Evolutionary conservation across 257 asterid genomes (phyloP).

Genomic region (Leptodermis oblonga): DNA sequence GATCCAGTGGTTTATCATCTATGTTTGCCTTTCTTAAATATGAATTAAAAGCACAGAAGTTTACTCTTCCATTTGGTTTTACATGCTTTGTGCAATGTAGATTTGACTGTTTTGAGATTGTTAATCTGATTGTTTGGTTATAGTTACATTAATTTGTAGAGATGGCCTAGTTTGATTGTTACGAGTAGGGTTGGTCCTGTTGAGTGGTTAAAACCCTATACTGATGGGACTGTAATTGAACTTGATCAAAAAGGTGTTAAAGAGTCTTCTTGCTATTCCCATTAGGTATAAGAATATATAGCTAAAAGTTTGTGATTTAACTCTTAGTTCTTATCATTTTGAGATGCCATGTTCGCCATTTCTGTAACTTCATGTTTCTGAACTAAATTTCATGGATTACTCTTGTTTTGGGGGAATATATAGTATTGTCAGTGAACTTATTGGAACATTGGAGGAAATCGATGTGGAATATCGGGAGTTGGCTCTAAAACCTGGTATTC

Average conservation of each 20-base stretch:
- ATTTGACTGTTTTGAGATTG: background rate
- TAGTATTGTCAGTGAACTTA: slow-evolving; percentile 98
- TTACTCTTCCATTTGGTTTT: background rate
- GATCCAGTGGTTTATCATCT: background rate
- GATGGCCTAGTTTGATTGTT: slow-evolving; percentile 28
- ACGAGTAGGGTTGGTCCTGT: slow-evolving; percentile 99
- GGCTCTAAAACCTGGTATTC: slow-evolving; percentile 88
- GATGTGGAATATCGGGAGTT: slow-evolving; percentile 98
- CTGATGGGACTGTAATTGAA: slow-evolving; percentile 87
- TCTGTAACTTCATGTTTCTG: too few species aligned
- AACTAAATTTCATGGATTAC: slow-evolving; percentile 6
- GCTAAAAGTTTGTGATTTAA: background rate
- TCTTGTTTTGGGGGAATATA: slow-evolving; percentile 14
- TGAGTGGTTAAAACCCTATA: slow-evolving; percentile 97
- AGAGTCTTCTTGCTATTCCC: slow-evolving; percentile 96
- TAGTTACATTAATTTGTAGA: slow-evolving; percentile 4
- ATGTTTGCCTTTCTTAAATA: background rate
- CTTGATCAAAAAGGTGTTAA: slow-evolving; percentile 91
- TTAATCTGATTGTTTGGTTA: background rate
- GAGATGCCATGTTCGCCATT: background rate
- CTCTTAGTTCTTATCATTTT: background rate
- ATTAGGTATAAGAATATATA: slow-evolving; percentile 53
- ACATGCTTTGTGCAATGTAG: background rate
- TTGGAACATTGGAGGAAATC: slow-evolving; percentile 96
- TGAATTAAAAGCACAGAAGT: background rate